Evolutionary conservation across 495 filamentous ascomycete genomes (phyloP), one percentile per base, ranked within the genome.

Genomic region (Parmelia sp.): DNA sequence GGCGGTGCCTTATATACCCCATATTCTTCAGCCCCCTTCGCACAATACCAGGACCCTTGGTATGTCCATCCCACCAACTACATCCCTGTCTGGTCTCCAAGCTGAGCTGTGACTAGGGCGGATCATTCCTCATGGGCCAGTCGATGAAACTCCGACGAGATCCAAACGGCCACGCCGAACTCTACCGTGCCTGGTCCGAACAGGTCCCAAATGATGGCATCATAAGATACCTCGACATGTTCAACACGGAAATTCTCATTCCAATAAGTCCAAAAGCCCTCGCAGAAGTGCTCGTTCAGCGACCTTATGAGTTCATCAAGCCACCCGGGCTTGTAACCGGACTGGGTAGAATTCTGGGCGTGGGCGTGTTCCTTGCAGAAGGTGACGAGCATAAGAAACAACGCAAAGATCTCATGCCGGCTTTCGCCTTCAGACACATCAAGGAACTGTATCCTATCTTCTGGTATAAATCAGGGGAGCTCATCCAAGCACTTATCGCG

Each of bases 371-470:
- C 17, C 78, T 96, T 5, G 88, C 90, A 0, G 92, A 96, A 74
- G 91, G 91, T 23, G 88, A 92, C 21, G 90, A 90, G 64, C 92
- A 96, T 71, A 92, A 74, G 66, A 74, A 80, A 49, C 91, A 96
- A 79, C 81, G 92, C 14, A 90, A 86, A 68, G 85, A 87, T 58
- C 79, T 96, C 2, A 83, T 89, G 79, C 92, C 91, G 1, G 92
- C 91, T 1, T 97, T 97, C 70, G 78, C 86, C 14, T 96, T 89
- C 71, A 81, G 90, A n/a, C 92, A 96, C 68, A 77, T 96, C 73
- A 95, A 95, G 71, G 84, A 95, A 58, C 80, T 96, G 0, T 93
- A 94, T 62, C 86, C 92, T 0, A 70, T 87, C 4, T 96, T 97
- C 75, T 96, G 91, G 91, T 51, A 65, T 49, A 96, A 95, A 73